A percentile compares a stretch with the other conserved stretches of the same genome.
These are phyloP conservation scores for Daldinia vernicosa DNA, from an alignment of 495 filamentous ascomycete species.

Conservation along the genomic window DNA sequence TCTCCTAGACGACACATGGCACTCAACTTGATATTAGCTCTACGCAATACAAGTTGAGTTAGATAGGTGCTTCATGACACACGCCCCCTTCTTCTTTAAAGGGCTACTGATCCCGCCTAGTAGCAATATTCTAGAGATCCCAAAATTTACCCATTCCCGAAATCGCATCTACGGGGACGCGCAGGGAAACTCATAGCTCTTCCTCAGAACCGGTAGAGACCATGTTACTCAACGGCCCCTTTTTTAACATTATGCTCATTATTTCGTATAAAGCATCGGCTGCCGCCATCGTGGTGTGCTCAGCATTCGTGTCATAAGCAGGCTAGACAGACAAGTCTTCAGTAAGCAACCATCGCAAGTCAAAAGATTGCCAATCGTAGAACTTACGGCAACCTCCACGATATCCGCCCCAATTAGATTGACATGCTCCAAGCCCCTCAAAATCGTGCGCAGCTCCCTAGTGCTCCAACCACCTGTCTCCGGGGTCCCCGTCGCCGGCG, in stretches of 20 bases:
- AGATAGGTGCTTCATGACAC: not conserved
- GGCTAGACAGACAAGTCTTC: slow-evolving; percentile 57
- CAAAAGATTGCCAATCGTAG: not conserved
- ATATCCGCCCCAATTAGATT: slow-evolving; percentile 82
- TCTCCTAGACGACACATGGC: not conserved
- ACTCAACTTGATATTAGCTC: not conserved
- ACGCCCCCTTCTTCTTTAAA: not conserved
- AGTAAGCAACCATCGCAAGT: not conserved
- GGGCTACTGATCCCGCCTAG: not conserved
- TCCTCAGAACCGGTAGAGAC: slow-evolving; percentile 20
- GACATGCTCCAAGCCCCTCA: slow-evolving; percentile 73
- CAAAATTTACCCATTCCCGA: not conserved
- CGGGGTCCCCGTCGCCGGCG: slow-evolving; percentile 78
- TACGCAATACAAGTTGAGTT: not conserved
- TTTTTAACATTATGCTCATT: slow-evolving; percentile 85
- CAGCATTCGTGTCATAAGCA: slow-evolving; percentile 86
- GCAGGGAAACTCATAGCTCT: slow-evolving; percentile 30
- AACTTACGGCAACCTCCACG: slow-evolving; percentile 75
- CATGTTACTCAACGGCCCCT: slow-evolving; percentile 51
- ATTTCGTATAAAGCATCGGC: slow-evolving; percentile 86
- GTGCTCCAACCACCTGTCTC: slow-evolving; percentile 82
- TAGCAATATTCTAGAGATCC: not conserved
- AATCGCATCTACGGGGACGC: not conserved
- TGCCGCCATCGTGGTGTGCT: slow-evolving; percentile 85
- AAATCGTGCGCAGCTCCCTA: slow-evolving; percentile 74